These are phyloP conservation scores for Cnidoscolus chayamansa DNA, from an alignment of 441 rosid genomes.

Conservation along the genomic window DNA sequence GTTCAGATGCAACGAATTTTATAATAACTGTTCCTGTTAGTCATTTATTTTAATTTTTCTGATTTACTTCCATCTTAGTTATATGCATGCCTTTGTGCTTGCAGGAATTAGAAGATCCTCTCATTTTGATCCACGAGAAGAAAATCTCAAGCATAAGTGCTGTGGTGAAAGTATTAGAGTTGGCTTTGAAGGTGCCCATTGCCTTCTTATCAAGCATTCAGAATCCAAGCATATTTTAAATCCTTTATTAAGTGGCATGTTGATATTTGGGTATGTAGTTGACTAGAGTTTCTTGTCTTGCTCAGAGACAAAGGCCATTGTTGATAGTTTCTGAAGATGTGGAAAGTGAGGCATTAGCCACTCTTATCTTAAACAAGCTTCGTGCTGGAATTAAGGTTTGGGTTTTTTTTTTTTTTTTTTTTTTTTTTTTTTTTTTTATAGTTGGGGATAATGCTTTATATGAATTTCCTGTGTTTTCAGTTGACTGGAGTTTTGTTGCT, in stretches of 20 bases:
- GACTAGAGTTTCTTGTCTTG: conserved; percentile 13
- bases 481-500: background rate
- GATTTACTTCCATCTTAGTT: background rate
- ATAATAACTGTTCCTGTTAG: background rate
- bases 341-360: conserved; percentile 89
- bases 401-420: background rate
- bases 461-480: background rate
- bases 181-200: conserved; percentile 67
- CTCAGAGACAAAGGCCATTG: conserved; percentile 75
- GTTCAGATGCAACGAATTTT: background rate
- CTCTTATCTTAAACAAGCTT: conserved; percentile 79
- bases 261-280: background rate
- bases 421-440: too few relatives aligned
- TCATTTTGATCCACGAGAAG: conserved; percentile 83
- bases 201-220: background rate
- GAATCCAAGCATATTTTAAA: background rate
- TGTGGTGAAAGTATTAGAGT: conserved; percentile 74
- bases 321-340: conserved; percentile 80
- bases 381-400: conserved; percentile 88
- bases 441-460: background rate
- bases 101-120: conserved; percentile 89
- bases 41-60: background rate
- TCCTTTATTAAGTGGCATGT: background rate
- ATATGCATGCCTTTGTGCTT: background rate
- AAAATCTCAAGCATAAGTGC: conserved; percentile 71